Evolutionary conservation across 345 rosid species (phyloP).

Genomic region (Citrus sp.): DNA sequence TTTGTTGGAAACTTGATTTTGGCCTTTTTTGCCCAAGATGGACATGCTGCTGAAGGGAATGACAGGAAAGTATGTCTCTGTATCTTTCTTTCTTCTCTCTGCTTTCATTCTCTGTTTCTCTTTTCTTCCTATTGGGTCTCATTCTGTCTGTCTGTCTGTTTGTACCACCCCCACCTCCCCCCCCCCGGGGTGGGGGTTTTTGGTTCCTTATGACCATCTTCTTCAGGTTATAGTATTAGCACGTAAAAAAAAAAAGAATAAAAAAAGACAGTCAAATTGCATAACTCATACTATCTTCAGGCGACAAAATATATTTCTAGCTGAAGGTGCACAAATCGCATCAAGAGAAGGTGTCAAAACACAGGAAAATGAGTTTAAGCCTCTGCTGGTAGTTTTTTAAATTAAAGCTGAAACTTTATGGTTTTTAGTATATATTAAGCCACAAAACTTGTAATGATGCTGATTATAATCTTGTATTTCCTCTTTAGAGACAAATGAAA

Average conservation of each 20-base stretch:
- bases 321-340: background rate
- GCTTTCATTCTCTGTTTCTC: no score
- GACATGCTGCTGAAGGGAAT: conserved; percentile 61
- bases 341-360: background rate
- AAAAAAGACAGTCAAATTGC: background rate
- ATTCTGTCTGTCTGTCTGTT: background rate
- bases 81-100: background rate
- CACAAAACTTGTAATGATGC: background rate
- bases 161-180: no score
- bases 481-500: background rate
- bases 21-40: conserved; percentile 92
- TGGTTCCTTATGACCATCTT: background rate
- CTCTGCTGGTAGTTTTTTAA: background rate
- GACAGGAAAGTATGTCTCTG: conserved; percentile 55
- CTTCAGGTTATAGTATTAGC: background rate
- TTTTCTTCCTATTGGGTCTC: no score
- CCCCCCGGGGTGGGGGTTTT: no score
- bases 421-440: no score
- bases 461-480: background rate
- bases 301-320: no score
- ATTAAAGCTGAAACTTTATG: background rate
- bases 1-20: conserved; percentile 83
- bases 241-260: background rate
- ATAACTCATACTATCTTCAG: background rate
- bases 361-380: background rate